Conservation (phyloP, 179 eudicot genomes). For the Beta macrorhiza region DNA sequence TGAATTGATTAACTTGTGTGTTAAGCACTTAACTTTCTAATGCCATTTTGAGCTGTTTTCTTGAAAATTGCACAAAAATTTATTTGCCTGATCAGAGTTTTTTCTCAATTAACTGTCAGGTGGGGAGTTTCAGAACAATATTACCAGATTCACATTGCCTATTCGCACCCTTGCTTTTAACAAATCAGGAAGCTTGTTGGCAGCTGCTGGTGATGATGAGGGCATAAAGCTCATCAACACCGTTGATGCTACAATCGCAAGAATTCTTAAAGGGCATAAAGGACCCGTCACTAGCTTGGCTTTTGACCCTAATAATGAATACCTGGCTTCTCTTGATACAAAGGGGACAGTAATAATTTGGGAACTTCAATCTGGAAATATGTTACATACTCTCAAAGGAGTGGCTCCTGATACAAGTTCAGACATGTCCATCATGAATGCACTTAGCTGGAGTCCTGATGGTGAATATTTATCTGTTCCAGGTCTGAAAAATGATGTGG, state of each 20-base stretch:
- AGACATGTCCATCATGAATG: slow-evolving; percentile 54
- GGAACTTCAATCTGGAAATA: slow-evolving; percentile 80
- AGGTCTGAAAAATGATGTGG: slow-evolving; percentile 87
- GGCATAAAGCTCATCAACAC: slow-evolving; percentile 96
- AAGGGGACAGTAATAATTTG: slow-evolving; percentile 78
- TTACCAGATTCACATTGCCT: slow-evolving; percentile 93
- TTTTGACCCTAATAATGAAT: slow-evolving; percentile 90
- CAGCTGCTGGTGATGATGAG: slow-evolving; percentile 97
- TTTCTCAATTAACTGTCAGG: slow-evolving; percentile 39
- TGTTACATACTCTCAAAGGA: slow-evolving; percentile 61
- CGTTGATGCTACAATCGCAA: slow-evolving; percentile 88
- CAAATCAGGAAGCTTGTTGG: slow-evolving; percentile 88
- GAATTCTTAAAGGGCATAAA: slow-evolving; percentile 89
- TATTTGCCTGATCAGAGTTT: slow-evolving; percentile 9
- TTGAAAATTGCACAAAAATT: not conserved
- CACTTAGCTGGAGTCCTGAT: slow-evolving; percentile 93
- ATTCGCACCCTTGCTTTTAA: slow-evolving; percentile 86
- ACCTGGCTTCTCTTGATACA: slow-evolving; percentile 87
- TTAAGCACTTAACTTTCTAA: not conserved
- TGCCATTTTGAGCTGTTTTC: not conserved
- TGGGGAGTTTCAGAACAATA: slow-evolving; percentile 92
- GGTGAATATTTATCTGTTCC: slow-evolving; percentile 81
- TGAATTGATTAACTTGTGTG: not conserved
- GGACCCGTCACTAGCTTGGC: slow-evolving; percentile 79
- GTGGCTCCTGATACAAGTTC: slow-evolving; percentile 70